phyloP scores from a whole-genome alignment of 169 alveolate genomes.

The Cryptosporidium bovis region DNA sequence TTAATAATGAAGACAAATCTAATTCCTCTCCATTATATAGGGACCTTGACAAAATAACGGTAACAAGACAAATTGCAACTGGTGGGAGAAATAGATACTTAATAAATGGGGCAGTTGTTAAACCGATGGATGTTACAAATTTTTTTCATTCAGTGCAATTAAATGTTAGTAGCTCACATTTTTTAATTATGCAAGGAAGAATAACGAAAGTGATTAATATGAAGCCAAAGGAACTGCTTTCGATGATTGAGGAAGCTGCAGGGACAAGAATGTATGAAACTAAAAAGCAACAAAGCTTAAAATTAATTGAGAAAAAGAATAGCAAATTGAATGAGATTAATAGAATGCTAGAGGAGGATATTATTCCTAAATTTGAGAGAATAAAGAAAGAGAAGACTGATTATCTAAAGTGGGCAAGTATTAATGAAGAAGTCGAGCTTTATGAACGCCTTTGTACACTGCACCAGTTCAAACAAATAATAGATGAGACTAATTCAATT shows the following conservation, averaged over 20 bases:
- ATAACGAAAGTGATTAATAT: slow-evolving; percentile 97
- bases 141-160: slow-evolving; percentile 94
- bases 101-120: slow-evolving; percentile 94
- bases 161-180: slow-evolving; percentile 98
- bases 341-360: slow-evolving; percentile 89
- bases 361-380: slow-evolving; percentile 90
- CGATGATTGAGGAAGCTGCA: slow-evolving; percentile 98
- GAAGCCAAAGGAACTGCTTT: slow-evolving; percentile 96
- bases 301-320: slow-evolving; percentile 91
- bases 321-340: slow-evolving; percentile 91
- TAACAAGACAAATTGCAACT: slow-evolving; percentile 91
- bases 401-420: slow-evolving; percentile 73
- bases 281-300: slow-evolving; percentile 92
- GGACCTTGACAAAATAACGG: slow-evolving; percentile 88
- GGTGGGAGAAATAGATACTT: slow-evolving; percentile 96
- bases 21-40: slow-evolving; percentile 88
- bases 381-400: slow-evolving; percentile 85
- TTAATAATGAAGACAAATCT: slow-evolving; percentile 89
- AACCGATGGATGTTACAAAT: slow-evolving; percentile 92
- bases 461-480: slow-evolving; percentile 75
- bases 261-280: slow-evolving; percentile 96
- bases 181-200: slow-evolving; percentile 98
- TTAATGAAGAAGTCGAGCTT: slow-evolving; percentile 74
- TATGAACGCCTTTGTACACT: slow-evolving; percentile 48
- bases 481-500: slow-evolving; percentile 60